Conservation (phyloP, 2,329 filamentous ascomycete species). For the Coniella lustricola region DNA sequence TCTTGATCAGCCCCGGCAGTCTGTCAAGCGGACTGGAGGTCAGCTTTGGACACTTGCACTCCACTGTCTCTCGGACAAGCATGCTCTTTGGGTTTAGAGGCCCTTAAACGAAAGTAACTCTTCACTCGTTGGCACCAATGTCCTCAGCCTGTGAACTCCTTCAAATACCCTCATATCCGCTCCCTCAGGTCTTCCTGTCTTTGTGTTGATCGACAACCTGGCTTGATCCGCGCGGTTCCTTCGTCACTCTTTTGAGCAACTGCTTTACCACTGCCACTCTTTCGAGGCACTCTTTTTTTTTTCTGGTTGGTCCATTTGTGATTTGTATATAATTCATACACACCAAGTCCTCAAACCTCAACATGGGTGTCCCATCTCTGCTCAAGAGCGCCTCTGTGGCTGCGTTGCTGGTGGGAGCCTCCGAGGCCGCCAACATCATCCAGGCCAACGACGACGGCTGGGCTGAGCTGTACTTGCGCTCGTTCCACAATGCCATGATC, state of each 20-base stretch:
- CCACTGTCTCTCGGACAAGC: too few relatives aligned
- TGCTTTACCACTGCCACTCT: neutral
- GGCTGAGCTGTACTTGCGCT: constrained; percentile 61
- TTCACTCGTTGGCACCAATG: too few relatives aligned
- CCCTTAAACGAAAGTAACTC: too few relatives aligned
- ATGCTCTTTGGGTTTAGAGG: too few relatives aligned
- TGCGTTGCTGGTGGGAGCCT: constrained; percentile 4
- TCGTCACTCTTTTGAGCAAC: neutral
- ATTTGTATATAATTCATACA: neutral
- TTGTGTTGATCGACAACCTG: neutral
- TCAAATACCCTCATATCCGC: neutral
- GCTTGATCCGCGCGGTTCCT: neutral
- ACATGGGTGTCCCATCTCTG: constrained; percentile 11
- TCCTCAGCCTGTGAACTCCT: too few relatives aligned
- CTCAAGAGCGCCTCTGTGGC: constrained; percentile 5
- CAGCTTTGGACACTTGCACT: too few relatives aligned
- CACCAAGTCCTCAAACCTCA: neutral
- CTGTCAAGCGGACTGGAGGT: too few relatives aligned
- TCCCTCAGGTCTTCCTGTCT: neutral
- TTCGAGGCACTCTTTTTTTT: neutral
- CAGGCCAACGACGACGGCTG: constrained; percentile 68
- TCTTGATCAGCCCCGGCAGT: too few relatives aligned
- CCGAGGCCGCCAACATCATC: constrained; percentile 37
- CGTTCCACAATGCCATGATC: constrained; percentile 49
- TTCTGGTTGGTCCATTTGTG: too few relatives aligned